Evolutionary conservation across 768 basidiomycete genomes (phyloP).

Genomic region (Lactarius akahatsu): DNA sequence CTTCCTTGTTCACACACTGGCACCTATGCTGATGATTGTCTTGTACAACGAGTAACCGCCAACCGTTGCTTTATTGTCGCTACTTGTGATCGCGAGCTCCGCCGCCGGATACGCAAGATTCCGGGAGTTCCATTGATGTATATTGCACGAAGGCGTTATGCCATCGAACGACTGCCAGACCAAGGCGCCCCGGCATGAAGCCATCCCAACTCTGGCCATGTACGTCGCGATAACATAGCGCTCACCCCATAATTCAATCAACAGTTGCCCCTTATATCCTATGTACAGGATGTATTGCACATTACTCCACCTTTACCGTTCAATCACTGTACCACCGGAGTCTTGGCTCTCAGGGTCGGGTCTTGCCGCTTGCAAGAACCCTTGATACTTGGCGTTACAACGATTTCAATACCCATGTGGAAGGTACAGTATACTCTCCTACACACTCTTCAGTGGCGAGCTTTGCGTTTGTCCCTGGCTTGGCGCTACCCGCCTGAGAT

Average conservation of each 20-base stretch:
- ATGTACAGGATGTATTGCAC: background rate
- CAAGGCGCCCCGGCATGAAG: slow-evolving; percentile 68
- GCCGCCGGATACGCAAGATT: slow-evolving; percentile 87
- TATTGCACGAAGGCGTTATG: slow-evolving; percentile 87
- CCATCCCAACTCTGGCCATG: background rate
- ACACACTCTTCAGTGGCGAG: background rate
- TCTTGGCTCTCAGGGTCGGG: background rate
- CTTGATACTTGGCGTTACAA: background rate
- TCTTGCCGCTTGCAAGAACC: background rate
- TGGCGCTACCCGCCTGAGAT: background rate
- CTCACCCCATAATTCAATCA: background rate
- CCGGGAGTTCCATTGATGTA: slow-evolving; percentile 97
- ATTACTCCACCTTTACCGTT: background rate
- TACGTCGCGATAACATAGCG: slow-evolving; percentile 4
- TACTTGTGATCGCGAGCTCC: slow-evolving; percentile 94
- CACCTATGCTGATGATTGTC: slow-evolving; percentile 99
- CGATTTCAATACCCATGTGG: background rate
- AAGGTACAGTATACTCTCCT: background rate
- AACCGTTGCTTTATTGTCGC: slow-evolving; percentile 98
- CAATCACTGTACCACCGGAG: slow-evolving; percentile 26
- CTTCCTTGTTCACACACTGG: slow-evolving; percentile 89
- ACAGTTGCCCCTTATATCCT: background rate
- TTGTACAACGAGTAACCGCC: slow-evolving; percentile 91
- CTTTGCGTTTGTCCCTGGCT: background rate
- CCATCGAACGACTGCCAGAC: slow-evolving; percentile 93